Conservation (phyloP, 208 protist genomes). For the Crithidia fasciculata region DNA sequence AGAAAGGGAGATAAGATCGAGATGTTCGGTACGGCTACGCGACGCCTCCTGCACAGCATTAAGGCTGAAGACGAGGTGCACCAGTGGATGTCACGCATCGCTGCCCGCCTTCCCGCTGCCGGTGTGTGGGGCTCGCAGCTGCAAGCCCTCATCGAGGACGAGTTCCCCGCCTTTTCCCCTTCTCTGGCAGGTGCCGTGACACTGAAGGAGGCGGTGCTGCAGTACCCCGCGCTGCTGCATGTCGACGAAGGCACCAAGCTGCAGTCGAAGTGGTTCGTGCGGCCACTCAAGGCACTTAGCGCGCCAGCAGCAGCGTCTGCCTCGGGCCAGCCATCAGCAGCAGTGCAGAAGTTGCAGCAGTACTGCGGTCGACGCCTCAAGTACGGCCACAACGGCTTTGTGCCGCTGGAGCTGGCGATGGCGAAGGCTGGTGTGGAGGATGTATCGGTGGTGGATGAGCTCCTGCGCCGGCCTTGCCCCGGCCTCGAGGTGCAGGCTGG, state of each 20-base stretch:
- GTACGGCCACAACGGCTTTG: constrained; percentile 26
- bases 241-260: constrained; percentile 31
- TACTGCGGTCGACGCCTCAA: constrained; percentile 23
- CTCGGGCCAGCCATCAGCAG: constrained; percentile 14
- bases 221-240: constrained; percentile 46
- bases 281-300: not conserved
- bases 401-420: constrained; percentile 49
- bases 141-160: constrained; percentile 63
- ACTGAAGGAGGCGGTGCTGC: constrained; percentile 60
- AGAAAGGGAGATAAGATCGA: no score
- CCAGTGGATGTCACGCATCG: constrained; percentile 39
- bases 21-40: constrained; percentile 12
- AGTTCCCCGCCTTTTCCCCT: constrained; percentile 59
- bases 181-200: constrained; percentile 43
- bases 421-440: constrained; percentile 31
- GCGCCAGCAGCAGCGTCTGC: not conserved
- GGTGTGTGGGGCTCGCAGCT: constrained; percentile 61
- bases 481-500: constrained; percentile 53
- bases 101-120: constrained; percentile 40
- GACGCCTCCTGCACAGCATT: not conserved
- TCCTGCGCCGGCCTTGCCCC: constrained; percentile 28
- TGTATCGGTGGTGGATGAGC: constrained; percentile 35
- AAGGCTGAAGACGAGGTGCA: not conserved
- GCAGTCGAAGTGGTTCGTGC: constrained; percentile 43
- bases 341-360: constrained; percentile 24